Evolutionary conservation across 768 basidiomycete genomes (phyloP).

Genomic region (Rhodotorula babjevae): DNA sequence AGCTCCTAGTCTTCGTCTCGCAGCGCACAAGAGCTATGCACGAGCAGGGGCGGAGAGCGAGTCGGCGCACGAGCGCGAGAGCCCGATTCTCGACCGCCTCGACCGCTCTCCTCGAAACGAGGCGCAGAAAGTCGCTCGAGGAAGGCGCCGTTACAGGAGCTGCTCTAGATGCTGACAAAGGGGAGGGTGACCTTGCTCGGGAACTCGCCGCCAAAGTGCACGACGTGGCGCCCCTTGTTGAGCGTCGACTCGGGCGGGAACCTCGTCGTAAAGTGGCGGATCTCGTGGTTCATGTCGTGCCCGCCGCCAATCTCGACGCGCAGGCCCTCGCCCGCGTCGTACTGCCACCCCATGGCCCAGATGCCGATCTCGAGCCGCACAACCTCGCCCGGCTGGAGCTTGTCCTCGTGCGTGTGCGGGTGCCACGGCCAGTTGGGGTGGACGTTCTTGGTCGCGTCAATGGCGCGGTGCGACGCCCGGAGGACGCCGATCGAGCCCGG

Average conservation of each 20-base stretch:
- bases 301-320: constrained; percentile 26
- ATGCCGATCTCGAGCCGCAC: constrained; percentile 36
- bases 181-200: constrained; percentile 22
- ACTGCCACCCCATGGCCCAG: constrained; percentile 34
- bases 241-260: constrained; percentile 17
- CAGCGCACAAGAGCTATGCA: no score
- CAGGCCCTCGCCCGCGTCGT: constrained; percentile 30
- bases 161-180: constrained; percentile 15
- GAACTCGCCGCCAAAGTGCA: constrained; percentile 31
- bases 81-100: no score
- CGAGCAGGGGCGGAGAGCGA: no score
- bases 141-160: no score
- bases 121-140: no score
- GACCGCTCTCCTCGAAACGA: no score
- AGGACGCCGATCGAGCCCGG: constrained; percentile 30
- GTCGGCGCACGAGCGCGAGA: no score
- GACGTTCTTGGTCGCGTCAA: constrained; percentile 16
- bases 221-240: constrained; percentile 25
- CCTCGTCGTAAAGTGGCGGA: constrained; percentile 18
- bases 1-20: no score
- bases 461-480: constrained; percentile 36
- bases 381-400: constrained; percentile 27
- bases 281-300: constrained; percentile 28
- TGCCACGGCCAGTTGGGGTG: constrained; percentile 27
- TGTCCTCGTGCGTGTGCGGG: constrained; percentile 26